Conservation (phyloP, 345 rosid genomes). For the Eucalyptus cloeziana region DNA sequence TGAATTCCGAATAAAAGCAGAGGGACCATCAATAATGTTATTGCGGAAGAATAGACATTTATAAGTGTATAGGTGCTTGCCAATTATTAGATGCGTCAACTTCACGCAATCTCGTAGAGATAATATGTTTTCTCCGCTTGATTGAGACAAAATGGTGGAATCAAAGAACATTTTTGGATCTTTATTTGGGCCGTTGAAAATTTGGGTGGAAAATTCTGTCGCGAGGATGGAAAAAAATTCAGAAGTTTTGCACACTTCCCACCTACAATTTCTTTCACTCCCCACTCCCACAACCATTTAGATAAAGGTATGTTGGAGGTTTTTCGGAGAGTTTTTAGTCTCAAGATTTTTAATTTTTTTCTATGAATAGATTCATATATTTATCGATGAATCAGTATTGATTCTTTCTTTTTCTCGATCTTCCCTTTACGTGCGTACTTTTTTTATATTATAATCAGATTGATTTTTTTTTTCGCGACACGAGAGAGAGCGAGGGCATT, state of each 20-base stretch:
- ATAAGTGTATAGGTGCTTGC: accelerated
- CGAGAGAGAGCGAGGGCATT: background rate
- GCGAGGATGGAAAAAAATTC: background rate
- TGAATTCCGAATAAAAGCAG: background rate
- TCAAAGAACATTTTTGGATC: background rate
- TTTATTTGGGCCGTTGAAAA: background rate
- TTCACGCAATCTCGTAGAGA: too few species aligned
- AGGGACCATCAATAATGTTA: background rate
- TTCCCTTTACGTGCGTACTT: too few species aligned
- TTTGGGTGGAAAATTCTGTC: background rate
- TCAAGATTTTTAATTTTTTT: too few species aligned
- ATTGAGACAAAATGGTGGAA: background rate
- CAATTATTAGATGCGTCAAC: too few species aligned
- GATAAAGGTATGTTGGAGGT: background rate
- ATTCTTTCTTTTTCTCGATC: too few species aligned
- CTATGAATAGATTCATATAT: too few species aligned
- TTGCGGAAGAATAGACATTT: background rate
- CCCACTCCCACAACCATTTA: background rate
- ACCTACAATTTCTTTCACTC: background rate
- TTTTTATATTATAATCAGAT: too few species aligned
- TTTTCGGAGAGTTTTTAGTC: background rate
- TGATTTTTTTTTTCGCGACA: background rate
- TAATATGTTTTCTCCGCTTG: background rate
- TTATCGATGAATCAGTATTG: too few species aligned
- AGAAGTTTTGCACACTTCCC: background rate